These are phyloP conservation scores for Lunasporangiospora selenospora DNA, from an alignment of 192 early-diverging fungal species.

Conservation along the genomic window DNA sequence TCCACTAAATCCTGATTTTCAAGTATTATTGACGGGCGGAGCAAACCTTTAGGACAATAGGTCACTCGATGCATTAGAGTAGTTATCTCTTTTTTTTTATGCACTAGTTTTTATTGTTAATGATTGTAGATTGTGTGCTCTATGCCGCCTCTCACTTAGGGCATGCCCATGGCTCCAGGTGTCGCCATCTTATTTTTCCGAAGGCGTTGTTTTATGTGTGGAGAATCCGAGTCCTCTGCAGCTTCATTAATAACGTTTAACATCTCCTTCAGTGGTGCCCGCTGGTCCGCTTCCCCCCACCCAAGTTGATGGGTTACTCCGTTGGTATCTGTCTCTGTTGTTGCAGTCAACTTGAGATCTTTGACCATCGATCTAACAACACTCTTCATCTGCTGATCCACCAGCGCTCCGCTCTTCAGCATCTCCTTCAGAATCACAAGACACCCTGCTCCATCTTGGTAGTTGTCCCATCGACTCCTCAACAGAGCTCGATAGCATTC, in stretches of 20 bases:
- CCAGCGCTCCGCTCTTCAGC: slow-evolving; percentile 32
- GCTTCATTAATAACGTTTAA: slow-evolving; percentile 17
- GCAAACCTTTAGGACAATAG: no score
- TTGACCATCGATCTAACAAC: slow-evolving; percentile 10
- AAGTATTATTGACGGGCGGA: no score
- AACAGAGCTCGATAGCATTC: slow-evolving; percentile 36
- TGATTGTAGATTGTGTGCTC: no score
- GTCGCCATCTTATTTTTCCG: neutral
- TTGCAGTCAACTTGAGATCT: slow-evolving; percentile 6
- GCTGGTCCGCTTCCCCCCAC: slow-evolving; percentile 37
- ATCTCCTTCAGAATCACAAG: slow-evolving; percentile 41
- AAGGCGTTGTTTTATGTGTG: no score
- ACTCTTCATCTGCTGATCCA: slow-evolving; percentile 23
- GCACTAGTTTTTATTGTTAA: no score
- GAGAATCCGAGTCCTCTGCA: slow-evolving; percentile 6
- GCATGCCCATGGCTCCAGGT: no score
- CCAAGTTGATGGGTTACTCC: slow-evolving; percentile 8
- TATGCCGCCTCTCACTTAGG: no score
- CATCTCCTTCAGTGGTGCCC: slow-evolving; percentile 24
- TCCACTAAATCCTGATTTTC: no score
- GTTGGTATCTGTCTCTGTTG: neutral
- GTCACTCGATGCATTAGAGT: no score
- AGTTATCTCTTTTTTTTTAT: no score
- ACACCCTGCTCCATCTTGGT: slow-evolving; percentile 34
- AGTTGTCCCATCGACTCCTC: slow-evolving; percentile 32